Percentiles rank a stretch among this genome's conserved stretches.
These are phyloP conservation scores for Erigeron canadensis DNA, from an alignment of 129 eudicot species.

Conservation along the genomic window DNA sequence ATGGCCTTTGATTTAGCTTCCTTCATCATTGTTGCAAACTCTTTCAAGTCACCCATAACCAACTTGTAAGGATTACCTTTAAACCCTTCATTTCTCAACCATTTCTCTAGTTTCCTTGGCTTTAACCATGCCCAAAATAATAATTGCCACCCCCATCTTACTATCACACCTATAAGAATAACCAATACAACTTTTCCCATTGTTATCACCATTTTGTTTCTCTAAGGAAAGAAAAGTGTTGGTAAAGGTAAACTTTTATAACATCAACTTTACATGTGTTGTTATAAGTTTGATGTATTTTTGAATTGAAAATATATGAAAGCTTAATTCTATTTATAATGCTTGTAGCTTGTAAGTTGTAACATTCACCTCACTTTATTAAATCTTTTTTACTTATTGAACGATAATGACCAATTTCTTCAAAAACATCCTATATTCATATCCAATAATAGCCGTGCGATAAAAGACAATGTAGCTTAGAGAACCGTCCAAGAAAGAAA, in stretches of 20 bases:
- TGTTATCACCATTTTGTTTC: slow-evolving; percentile 24
- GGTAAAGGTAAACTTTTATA: slow-evolving; percentile 1
- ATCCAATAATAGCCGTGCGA: too few relatives aligned
- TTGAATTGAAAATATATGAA: background rate
- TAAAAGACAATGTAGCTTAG: background rate
- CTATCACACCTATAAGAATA: slow-evolving; percentile 30
- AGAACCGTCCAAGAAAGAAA: background rate
- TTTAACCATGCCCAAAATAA: slow-evolving; percentile 55
- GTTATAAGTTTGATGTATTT: too few relatives aligned
- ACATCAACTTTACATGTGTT: slow-evolving; percentile 5
- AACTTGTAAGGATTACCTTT: slow-evolving; percentile 45
- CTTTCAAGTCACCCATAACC: slow-evolving; percentile 43
- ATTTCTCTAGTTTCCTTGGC: slow-evolving; percentile 56
- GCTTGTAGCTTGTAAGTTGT: too few relatives aligned
- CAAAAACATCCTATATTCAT: too few relatives aligned
- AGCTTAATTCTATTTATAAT: too few relatives aligned
- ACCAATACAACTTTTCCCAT: slow-evolving; percentile 14
- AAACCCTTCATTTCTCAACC: slow-evolving; percentile 47
- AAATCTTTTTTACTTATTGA: background rate
- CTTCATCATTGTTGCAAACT: slow-evolving; percentile 27
- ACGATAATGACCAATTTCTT: background rate
- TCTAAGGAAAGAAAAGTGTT: background rate
- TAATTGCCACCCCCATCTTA: slow-evolving; percentile 30
- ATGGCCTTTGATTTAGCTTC: slow-evolving; percentile 34
- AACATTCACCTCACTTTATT: too few relatives aligned